Conservation (phyloP, 306 rosid species). For the Abrus precatorius region DNA sequence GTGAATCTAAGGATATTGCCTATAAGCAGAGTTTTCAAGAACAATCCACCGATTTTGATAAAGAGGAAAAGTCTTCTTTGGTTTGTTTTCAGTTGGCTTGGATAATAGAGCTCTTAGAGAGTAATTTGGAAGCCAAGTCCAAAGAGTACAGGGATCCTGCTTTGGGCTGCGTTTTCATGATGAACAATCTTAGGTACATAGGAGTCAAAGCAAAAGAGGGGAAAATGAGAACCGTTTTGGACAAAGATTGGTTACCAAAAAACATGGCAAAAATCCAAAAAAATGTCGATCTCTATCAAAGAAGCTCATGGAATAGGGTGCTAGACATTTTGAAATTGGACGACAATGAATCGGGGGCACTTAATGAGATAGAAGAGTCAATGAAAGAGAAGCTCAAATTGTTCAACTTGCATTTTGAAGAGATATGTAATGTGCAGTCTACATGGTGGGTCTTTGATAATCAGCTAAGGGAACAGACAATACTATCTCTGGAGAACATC, state of each 20-base stretch:
- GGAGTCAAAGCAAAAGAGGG: constrained; percentile 61
- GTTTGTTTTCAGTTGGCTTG: background rate
- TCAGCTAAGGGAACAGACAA: constrained; percentile 63
- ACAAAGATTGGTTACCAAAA: constrained; percentile 68
- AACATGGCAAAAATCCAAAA: constrained; percentile 61
- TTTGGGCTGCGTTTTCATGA: constrained; percentile 66
- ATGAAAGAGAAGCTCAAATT: constrained; percentile 71
- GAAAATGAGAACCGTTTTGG: constrained; percentile 66
- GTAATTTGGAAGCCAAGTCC: constrained; percentile 70
- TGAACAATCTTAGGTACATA: constrained; percentile 74
- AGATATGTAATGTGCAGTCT: constrained; percentile 30
- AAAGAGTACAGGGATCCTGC: constrained; percentile 65
- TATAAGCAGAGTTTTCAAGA: no score
- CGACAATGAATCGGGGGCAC: constrained; percentile 39
- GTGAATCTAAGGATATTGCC: background rate
- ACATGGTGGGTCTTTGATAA: constrained; percentile 52
- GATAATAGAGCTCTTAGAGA: constrained; percentile 8
- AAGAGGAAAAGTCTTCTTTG: background rate
- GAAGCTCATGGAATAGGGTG: constrained; percentile 72
- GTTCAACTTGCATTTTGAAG: constrained; percentile 43
- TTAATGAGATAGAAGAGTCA: constrained; percentile 46
- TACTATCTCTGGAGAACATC: constrained; percentile 52
- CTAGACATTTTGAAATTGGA: constrained; percentile 59
- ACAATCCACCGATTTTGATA: no score
- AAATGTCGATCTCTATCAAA: constrained; percentile 51